Evolutionary conservation across 1,284 basidiomycete species (phyloP), one percentile per base, ranked within the genome.

Genomic region (Cryptococcus sp.): DNA sequence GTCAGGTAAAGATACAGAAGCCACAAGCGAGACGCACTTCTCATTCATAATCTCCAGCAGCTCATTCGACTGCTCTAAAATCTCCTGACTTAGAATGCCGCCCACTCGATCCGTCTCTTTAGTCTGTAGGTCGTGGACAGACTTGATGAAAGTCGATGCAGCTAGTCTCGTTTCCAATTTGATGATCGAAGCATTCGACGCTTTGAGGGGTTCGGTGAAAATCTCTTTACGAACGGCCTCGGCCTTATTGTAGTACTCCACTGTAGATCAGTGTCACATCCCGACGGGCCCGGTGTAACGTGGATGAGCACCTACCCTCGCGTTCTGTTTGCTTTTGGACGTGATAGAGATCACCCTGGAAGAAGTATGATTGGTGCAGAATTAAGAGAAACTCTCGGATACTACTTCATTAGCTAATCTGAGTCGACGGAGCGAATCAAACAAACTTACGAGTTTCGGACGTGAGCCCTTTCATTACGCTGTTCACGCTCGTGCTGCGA

Each of bases 41-140:
- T 69, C 69, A 31, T 74, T 69, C 42, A 76, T 52, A 4, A 72
- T 67, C 19, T 62, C 54, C 16, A 74, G 44, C 24, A 74, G 57
- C 18, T 62, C 52, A 48, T 67, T 66, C 18, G 57, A 51, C 44
- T 66, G 60, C 0, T 39, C 50, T n/a, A 64, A 50, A 2, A 53
- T 48, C 16, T 60, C 56, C 5, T 48, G 48, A 1, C 67, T 57
- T 19, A 58, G 23, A 32, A 72, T 49, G 19, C 67, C 65, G 39
- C 10, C 11, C 39, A 9, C 19, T 10, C 14, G 49, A 2, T 56
- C 50, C 10, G 57, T 57, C 4, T 63, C 49, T 2, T 44, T 32
- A 1, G 57, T 59, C 36, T 66, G 61, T 13, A 75, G 56, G 7
- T 67, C 62, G 1, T 49, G 46, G 3, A 71, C 49, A 5, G 42